These are phyloP conservation scores for Begonia masoniana DNA, from an alignment of 306 rosid genomes.

Conservation along the genomic window DNA sequence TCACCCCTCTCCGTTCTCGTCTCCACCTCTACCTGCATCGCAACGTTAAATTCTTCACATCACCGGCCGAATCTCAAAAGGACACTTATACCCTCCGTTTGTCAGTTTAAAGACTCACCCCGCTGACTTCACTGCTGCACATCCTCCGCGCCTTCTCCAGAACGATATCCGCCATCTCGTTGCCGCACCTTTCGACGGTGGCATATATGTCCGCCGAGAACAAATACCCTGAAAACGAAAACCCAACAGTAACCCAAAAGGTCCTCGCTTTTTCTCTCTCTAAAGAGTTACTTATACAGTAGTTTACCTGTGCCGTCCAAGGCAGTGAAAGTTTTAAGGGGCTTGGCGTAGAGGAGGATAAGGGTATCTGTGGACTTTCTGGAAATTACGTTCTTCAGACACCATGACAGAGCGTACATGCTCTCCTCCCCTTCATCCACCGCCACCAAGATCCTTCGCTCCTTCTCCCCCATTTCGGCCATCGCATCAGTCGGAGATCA, in stretches of 20 bases:
- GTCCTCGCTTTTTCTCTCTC: neutral
- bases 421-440: constrained; percentile 92
- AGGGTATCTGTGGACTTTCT: constrained; percentile 50
- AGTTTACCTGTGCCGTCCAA: constrained; percentile 57
- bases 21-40: constrained; percentile 40
- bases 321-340: constrained; percentile 34
- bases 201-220: constrained; percentile 48
- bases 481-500: constrained; percentile 12
- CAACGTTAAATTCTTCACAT: neutral
- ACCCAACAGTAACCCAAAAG: constrained; percentile 3
- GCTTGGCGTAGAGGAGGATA: constrained; percentile 51
- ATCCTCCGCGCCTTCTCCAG: constrained; percentile 48
- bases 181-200: constrained; percentile 36
- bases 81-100: neutral
- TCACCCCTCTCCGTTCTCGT: constrained; percentile 52
- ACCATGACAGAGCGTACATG: constrained; percentile 70
- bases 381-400: constrained; percentile 39
- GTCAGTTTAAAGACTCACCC: constrained; percentile 18
- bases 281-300: neutral
- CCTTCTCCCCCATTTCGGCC: constrained; percentile 29
- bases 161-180: constrained; percentile 40
- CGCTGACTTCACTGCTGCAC: constrained; percentile 34
- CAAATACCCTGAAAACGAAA: constrained; percentile 37
- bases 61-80: neutral
- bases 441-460: constrained; percentile 66